Percentiles rank a stretch among this genome's conserved stretches.
These are phyloP conservation scores for Periconia macrospinosa DNA, from an alignment of 2,329 filamentous ascomycete species.

Conservation along the genomic window DNA sequence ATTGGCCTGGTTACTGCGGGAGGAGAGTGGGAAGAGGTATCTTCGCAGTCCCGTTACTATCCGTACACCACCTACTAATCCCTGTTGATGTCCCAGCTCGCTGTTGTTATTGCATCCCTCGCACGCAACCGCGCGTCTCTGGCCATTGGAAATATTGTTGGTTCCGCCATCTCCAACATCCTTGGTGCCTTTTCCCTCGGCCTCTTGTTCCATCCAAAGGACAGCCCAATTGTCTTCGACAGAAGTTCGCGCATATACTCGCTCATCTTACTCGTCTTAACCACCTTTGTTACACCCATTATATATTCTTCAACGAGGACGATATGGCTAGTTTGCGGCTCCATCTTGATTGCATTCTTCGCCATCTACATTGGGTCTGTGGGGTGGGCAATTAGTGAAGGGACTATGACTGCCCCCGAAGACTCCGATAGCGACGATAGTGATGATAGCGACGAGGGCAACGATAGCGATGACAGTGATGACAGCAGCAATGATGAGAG, in stretches of 20 bases:
- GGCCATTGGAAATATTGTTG: constrained; percentile 58
- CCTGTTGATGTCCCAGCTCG: constrained; percentile 46
- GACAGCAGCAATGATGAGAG: constrained; percentile 24
- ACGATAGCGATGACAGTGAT: constrained; percentile 23
- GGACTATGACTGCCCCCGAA: constrained; percentile 46
- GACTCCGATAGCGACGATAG: constrained; percentile 34
- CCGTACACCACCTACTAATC: no score
- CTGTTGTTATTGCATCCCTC: constrained; percentile 53
- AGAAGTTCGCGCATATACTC: constrained; percentile 54
- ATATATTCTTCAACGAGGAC: constrained; percentile 31
- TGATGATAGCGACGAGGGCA: constrained; percentile 36
- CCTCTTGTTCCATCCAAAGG: constrained; percentile 46
- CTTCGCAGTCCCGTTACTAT: constrained; percentile 1
- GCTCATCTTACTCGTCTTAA: constrained; percentile 46
- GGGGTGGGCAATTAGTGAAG: constrained; percentile 50
- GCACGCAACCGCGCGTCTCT: constrained; percentile 51
- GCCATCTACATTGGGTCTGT: constrained; percentile 50
- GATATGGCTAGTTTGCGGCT: constrained; percentile 42
- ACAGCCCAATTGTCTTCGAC: constrained; percentile 46
- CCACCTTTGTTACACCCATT: constrained; percentile 44
- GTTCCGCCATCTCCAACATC: constrained; percentile 59
- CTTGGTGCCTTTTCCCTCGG: constrained; percentile 59
- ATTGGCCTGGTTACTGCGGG: constrained; percentile 57
- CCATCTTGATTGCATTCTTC: constrained; percentile 48
- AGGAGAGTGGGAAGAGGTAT: constrained; percentile 60